Conservation (phyloP, 495 filamentous ascomycete species). For the Parachaetomium inaequale region DNA sequence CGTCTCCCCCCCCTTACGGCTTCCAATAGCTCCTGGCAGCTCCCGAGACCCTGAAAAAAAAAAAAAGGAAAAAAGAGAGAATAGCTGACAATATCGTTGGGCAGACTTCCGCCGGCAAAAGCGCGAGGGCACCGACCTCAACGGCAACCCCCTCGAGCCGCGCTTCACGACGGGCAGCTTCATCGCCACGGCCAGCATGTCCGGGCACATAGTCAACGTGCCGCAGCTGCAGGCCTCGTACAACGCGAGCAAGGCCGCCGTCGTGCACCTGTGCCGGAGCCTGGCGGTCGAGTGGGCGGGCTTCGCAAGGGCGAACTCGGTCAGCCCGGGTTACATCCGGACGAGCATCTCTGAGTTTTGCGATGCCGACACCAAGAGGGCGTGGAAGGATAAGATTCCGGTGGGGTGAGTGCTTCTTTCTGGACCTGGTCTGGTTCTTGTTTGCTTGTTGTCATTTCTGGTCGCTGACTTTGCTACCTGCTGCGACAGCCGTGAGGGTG, state of each 20-base stretch:
- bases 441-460: not conserved
- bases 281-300: conserved; percentile 84
- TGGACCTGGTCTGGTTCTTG: not conserved
- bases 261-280: conserved; percentile 80
- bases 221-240: conserved; percentile 84
- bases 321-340: conserved; percentile 84
- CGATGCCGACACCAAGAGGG: conserved; percentile 62
- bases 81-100: too few species aligned
- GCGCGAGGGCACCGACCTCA: conserved; percentile 60
- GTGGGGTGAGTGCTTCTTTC: conserved; percentile 57
- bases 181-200: conserved; percentile 76
- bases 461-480: not conserved
- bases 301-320: conserved; percentile 76
- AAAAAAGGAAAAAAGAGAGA: too few species aligned
- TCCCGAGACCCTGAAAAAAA: too few species aligned
- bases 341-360: conserved; percentile 80
- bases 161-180: conserved; percentile 65
- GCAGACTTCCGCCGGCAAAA: conserved; percentile 60
- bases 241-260: conserved; percentile 82
- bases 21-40: too few species aligned
- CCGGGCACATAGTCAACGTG: conserved; percentile 81
- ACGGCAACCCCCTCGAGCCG: conserved; percentile 57
- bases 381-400: conserved; percentile 78
- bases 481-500: conserved; percentile 56
- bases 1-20: too few species aligned